Conservation (phyloP, 208 protist species). For the Balamuthia mandrillaris region DNA sequence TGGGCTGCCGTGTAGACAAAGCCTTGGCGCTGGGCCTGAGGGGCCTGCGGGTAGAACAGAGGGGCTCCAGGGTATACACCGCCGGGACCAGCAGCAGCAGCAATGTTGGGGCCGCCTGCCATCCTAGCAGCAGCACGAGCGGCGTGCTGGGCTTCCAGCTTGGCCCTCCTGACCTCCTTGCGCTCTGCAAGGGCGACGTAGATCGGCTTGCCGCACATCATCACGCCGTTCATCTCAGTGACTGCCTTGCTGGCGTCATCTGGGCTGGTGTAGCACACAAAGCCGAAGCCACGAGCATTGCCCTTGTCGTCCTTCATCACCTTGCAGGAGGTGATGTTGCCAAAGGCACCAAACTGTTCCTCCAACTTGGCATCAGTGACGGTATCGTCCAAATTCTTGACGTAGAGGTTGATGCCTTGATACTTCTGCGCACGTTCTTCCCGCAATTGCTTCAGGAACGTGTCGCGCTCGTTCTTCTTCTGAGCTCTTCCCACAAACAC, state of each 20-base stretch:
- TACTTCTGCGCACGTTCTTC: constrained; percentile 86
- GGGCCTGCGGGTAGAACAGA: not conserved
- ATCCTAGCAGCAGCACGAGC: not conserved
- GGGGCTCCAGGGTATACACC: not conserved
- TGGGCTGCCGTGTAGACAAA: not conserved
- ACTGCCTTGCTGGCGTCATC: constrained; percentile 96
- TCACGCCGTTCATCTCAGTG: constrained; percentile 94
- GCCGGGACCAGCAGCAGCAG: constrained; percentile 4
- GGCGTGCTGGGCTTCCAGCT: constrained; percentile 88
- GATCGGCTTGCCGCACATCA: constrained; percentile 92
- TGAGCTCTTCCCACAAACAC: constrained; percentile 92
- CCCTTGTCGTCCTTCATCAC: constrained; percentile 91
- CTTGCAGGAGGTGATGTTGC: constrained; percentile 92
- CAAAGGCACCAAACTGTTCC: constrained; percentile 87
- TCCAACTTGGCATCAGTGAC: constrained; percentile 89
- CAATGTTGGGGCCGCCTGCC: not conserved
- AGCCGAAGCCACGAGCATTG: constrained; percentile 91
- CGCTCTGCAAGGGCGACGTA: constrained; percentile 95
- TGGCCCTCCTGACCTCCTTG: constrained; percentile 90
- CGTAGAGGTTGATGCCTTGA: constrained; percentile 94
- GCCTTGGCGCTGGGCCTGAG: not conserved
- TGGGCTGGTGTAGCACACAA: constrained; percentile 92
- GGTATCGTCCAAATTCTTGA: constrained; percentile 96
- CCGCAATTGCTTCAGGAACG: constrained; percentile 79
- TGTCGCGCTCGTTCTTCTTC: constrained; percentile 91